Evolutionary conservation across 768 basidiomycete genomes (phyloP), one percentile per base, ranked within the genome.

Genomic region (Tylopilus rubrobrunneus): DNA sequence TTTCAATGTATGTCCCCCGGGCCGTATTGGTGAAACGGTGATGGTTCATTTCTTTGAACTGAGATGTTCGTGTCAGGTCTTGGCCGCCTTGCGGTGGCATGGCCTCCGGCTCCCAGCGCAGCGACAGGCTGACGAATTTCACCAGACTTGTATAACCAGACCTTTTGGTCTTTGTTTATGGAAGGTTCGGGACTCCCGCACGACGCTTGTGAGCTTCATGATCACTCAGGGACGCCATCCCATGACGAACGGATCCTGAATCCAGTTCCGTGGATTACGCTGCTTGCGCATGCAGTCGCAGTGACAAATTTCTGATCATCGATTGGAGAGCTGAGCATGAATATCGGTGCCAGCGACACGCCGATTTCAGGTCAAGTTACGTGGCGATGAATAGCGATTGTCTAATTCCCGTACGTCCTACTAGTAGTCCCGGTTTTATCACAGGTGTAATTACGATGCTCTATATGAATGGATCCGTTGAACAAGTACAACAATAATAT

Each of bases 401-500:
- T 11, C 21, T 40, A 40, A 40, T 40, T 10, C 8, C 43, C 29
- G 25, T 28, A 37, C 44, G 28, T 21, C 31, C 31, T 7, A 19
- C 19, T 19, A 19, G 19, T 19, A 31, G 8, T 11, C 31, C 31
- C 17, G 12, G 15, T 23, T 37, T 15, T 44, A 37, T 37, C 9
- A 36, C 11, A 46, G 28, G 27, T 34, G 27, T 37, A 45, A 49
- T n/a, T 44, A 62, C 33, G 33, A 37, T 41, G 49, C 43, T 41
- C 45, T 51, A 51, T 12, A 43, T 42, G 10, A 25, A 34, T 34
- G 11, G 10, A 48, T 49, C 31, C 41, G 19, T 19, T 19, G 19
- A 51, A 50, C 19, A 50, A 39, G 7, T 47, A 49, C 14, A 46
- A 49, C 50, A 31, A 45, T 51, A 41, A 43, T 27, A 47, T 21